Evolutionary conservation across 306 rosid genomes (phyloP).

Genomic region (Geum urbanum): DNA sequence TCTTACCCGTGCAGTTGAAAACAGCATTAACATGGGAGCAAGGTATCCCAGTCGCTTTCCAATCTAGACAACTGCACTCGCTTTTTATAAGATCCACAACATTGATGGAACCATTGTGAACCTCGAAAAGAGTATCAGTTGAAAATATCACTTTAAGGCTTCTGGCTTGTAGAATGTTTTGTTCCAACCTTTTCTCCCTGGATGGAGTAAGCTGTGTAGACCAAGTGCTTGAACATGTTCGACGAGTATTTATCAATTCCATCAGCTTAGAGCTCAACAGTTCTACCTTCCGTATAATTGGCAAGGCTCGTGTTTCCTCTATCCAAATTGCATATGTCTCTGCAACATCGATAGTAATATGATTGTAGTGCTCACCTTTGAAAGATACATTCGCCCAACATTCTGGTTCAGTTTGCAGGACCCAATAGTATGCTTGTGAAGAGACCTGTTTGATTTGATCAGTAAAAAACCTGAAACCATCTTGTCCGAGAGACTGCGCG

Average conservation of each 20-base stretch:
- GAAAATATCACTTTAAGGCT: slow-evolving; percentile 45
- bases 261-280: slow-evolving; percentile 30
- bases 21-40: slow-evolving; percentile 50
- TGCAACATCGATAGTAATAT: slow-evolving; percentile 27
- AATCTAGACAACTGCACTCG: slow-evolving; percentile 42
- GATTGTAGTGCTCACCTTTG: slow-evolving; percentile 46
- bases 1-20: slow-evolving; percentile 33
- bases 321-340: slow-evolving; percentile 39
- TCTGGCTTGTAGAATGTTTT: slow-evolving; percentile 26
- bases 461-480: slow-evolving; percentile 28
- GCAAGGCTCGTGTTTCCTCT: slow-evolving; percentile 35
- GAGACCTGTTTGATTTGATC: slow-evolving; percentile 50
- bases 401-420: slow-evolving; percentile 39
- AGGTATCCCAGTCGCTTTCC: slow-evolving; percentile 48
- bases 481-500: slow-evolving; percentile 37
- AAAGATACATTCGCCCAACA: slow-evolving; percentile 40
- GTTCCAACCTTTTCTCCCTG: slow-evolving; percentile 37
- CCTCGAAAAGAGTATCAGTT: slow-evolving; percentile 52
- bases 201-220: slow-evolving; percentile 41
- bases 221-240: slow-evolving; percentile 32
- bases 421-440: slow-evolving; percentile 43
- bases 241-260: slow-evolving; percentile 32
- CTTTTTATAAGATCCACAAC: slow-evolving; percentile 42
- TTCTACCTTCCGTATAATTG: slow-evolving; percentile 44
- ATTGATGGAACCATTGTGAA: slow-evolving; percentile 42